These are phyloP conservation scores for Melastoma malabathricum DNA, from an alignment of 345 rosid species.

Conservation along the genomic window DNA sequence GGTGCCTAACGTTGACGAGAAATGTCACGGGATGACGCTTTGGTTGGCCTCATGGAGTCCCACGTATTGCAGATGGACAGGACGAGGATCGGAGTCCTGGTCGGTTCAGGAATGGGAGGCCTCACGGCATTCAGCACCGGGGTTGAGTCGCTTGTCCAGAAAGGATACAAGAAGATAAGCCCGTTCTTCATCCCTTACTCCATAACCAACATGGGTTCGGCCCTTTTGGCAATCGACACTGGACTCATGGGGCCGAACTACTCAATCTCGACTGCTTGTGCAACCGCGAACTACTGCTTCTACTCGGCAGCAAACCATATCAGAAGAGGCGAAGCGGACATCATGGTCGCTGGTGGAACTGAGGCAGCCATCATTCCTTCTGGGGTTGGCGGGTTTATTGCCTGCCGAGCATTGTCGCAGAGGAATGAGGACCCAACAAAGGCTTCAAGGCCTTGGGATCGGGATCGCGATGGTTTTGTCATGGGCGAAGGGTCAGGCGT, in stretches of 20 bases:
- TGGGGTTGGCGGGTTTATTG: constrained; percentile 50
- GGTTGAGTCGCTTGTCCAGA: constrained; percentile 37
- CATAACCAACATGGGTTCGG: constrained; percentile 62
- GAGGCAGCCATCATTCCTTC: constrained; percentile 42
- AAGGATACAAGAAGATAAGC: constrained; percentile 43
- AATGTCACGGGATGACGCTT: neutral
- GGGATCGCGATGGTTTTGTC: constrained; percentile 53
- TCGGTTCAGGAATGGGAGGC: constrained; percentile 71
- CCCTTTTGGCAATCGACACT: constrained; percentile 46
- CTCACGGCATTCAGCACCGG: constrained; percentile 33
- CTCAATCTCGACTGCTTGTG: constrained; percentile 59
- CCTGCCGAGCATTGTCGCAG: constrained; percentile 51
- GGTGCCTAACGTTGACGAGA: neutral
- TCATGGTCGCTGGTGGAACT: constrained; percentile 59
- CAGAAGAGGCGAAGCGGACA: constrained; percentile 51
- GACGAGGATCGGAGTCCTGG: constrained; percentile 43
- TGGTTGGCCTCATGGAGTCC: neutral
- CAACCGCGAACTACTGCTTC: constrained; percentile 57
- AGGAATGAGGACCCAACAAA: constrained; percentile 36
- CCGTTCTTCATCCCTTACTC: constrained; percentile 57
- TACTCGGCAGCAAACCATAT: constrained; percentile 54
- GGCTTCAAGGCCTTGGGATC: constrained; percentile 67
- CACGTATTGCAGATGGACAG: constrained; percentile 38
- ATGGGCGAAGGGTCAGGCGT: constrained; percentile 64
- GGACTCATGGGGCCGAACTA: constrained; percentile 61